phyloP scores from a whole-genome alignment of 2,329 filamentous ascomycete species.

The Stagonosporopsis vannaccii region DNA sequence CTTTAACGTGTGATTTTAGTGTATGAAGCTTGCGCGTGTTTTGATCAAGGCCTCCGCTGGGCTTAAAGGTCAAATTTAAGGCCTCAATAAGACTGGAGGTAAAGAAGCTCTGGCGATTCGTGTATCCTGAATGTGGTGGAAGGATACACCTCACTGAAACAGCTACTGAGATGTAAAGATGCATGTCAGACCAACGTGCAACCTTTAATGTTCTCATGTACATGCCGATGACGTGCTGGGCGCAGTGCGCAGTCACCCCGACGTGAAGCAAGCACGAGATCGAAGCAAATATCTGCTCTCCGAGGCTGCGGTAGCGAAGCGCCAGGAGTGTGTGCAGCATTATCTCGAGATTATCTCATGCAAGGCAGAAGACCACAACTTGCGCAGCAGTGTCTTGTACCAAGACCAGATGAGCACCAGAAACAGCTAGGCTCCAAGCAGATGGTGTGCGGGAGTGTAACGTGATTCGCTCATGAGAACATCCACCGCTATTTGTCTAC shows the following conservation, averaged over 20 bases:
- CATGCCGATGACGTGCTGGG: slow-evolving; percentile 24
- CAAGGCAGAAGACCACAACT: slow-evolving; percentile 14
- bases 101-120: neutral
- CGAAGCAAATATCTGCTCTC: neutral
- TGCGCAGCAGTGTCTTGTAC: slow-evolving; percentile 20
- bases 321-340: slow-evolving; percentile 1
- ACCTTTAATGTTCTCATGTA: neutral
- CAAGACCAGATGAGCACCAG: slow-evolving; percentile 13
- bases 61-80: neutral
- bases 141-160: slow-evolving; percentile 10
- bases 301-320: slow-evolving; percentile 1
- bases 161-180: neutral
- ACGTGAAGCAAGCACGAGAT: neutral
- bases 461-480: slow-evolving; percentile 38
- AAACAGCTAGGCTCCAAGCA: slow-evolving; percentile 31
- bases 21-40: neutral
- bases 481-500: slow-evolving; percentile 36
- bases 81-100: neutral
- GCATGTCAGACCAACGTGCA: slow-evolving; percentile 12
- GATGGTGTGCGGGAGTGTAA: slow-evolving; percentile 26
- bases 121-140: neutral
- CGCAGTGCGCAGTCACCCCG: neutral
- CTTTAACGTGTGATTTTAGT: no score
- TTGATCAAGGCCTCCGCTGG: neutral
- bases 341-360: neutral